Conservation (phyloP, 2,329 filamentous ascomycete genomes). For the Alternaria sp. region DNA sequence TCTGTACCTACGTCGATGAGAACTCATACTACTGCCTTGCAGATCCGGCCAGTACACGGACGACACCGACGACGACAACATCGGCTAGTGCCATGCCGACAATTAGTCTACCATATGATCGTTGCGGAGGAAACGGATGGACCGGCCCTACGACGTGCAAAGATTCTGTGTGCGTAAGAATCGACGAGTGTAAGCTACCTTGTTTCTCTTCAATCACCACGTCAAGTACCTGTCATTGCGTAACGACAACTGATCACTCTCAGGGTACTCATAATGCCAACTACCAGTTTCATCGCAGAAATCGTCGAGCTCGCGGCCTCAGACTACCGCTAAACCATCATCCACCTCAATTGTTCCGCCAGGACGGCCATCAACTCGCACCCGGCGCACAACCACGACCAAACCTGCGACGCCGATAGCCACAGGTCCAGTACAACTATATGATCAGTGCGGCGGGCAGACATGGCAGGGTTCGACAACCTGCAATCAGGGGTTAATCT, state of each 20-base stretch:
- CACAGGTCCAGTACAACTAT: slow-evolving; percentile 21
- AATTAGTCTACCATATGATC: slow-evolving; percentile 24
- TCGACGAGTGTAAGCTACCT: slow-evolving; percentile 20
- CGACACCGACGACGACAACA: slow-evolving; percentile 16
- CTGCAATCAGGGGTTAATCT: slow-evolving; percentile 18
- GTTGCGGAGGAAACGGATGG: slow-evolving; percentile 24
- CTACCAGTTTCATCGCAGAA: background rate
- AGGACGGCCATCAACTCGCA: background rate
- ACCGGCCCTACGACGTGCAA: slow-evolving; percentile 27
- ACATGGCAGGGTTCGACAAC: slow-evolving; percentile 17
- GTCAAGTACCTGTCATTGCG: background rate
- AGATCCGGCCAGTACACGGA: slow-evolving; percentile 23
- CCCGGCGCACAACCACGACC: background rate
- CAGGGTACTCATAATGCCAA: slow-evolving; percentile 22
- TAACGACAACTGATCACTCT: background rate
- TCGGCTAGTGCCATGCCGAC: slow-evolving; percentile 16
- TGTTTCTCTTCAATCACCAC: background rate
- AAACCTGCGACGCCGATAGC: slow-evolving; percentile 8
- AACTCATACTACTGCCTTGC: slow-evolving; percentile 30
- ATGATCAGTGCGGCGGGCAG: slow-evolving; percentile 23
- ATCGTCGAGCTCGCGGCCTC: slow-evolving; percentile 1
- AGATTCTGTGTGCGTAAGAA: slow-evolving; percentile 19
- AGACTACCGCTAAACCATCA: slow-evolving; percentile 5
- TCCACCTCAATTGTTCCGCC: background rate
- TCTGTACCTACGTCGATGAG: slow-evolving; percentile 26